Percentiles rank a stretch among this genome's conserved stretches.
Conservation (phyloP, 495 filamentous ascomycete genomes). For the Aspergillus asperescens region DNA sequence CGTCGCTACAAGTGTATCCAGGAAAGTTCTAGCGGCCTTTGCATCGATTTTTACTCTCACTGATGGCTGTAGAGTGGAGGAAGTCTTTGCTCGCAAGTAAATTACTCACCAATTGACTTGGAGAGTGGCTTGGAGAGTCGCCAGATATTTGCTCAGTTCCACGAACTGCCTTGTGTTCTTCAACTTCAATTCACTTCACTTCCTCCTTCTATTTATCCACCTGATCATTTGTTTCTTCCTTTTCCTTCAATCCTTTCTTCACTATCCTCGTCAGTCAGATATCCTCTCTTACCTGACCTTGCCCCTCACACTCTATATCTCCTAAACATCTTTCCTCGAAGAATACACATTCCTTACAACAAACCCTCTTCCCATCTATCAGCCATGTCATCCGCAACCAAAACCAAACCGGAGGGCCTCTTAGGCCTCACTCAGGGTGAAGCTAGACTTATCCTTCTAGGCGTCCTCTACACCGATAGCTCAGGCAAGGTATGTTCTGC, state of each 20-base stretch:
- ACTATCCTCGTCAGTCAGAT: background rate
- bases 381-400: conserved; percentile 13
- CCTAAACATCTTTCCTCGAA: background rate
- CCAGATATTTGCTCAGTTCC: background rate
- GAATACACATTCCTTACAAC: background rate
- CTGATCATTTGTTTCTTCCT: background rate
- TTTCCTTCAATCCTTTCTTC: background rate
- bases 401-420: conserved; percentile 18
- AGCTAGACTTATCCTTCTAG: conserved; percentile 21
- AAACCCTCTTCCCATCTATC: background rate
- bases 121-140: background rate
- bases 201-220: background rate
- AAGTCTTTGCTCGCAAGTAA: background rate
- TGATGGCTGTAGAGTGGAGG: background rate
- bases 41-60: background rate
- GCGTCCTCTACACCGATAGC: conserved; percentile 16
- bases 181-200: background rate
- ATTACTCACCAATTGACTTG: background rate
- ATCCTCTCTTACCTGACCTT: background rate
- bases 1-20: background rate
- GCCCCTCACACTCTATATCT: background rate
- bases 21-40: background rate
- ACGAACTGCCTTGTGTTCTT: background rate
- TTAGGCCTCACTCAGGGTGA: conserved; percentile 19
- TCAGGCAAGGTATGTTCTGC: conserved; percentile 18